Evolutionary conservation across 1,139 yeast genomes (phyloP).

Genomic region (Blastobotrys serpentis): DNA sequence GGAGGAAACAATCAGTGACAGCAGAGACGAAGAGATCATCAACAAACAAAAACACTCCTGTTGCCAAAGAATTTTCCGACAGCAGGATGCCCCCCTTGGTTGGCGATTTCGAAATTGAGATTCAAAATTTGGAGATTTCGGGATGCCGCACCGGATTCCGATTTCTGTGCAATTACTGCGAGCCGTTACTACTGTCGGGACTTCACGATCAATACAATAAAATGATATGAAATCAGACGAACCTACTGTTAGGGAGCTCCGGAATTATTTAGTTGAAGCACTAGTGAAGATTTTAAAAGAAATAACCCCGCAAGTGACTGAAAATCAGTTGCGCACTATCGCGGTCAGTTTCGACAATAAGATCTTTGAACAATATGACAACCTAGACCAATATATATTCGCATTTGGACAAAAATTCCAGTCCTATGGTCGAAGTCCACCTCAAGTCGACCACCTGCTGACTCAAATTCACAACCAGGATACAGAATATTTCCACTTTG

Average conservation of each 20-base stretch:
- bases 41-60: no score
- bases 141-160: no score
- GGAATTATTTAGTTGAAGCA: constrained; percentile 15
- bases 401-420: constrained; percentile 16
- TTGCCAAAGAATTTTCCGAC: no score
- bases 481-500: background rate
- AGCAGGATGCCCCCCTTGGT: no score
- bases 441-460: constrained; percentile 1
- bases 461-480: background rate
- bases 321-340: constrained; percentile 16
- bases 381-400: constrained; percentile 14
- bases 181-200: background rate
- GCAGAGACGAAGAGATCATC: no score
- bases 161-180: no score
- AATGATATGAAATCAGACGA: constrained; percentile 2
- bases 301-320: constrained; percentile 16
- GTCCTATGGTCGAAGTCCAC: constrained; percentile 15
- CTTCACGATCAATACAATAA: no score
- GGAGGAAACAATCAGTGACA: no score
- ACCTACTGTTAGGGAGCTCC: constrained; percentile 11
- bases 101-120: no score
- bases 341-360: constrained; percentile 19
- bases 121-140: no score
- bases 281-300: constrained; percentile 16
- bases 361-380: constrained; percentile 10